Evolutionary conservation across 2,329 filamentous ascomycete genomes (phyloP), one percentile per base, ranked within the genome.

Genomic region (Aspergillus caelatus): DNA sequence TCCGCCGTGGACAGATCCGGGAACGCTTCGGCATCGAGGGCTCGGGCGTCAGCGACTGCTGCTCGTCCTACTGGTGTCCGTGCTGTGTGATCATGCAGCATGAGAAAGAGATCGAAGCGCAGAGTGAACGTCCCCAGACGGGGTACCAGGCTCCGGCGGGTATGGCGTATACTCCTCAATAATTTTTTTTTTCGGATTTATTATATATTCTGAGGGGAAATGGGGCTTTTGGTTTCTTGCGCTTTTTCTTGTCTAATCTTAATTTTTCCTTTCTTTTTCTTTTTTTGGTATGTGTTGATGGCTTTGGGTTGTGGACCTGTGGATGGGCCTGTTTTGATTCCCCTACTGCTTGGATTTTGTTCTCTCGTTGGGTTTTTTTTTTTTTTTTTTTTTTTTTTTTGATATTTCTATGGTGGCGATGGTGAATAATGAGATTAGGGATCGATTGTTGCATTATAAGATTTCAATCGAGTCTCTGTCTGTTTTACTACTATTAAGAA

Each of bases 61-160:
- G 82, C 68, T 72, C 77, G n/a, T 76, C 81, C 16, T 86, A 78
- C 73, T 88, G 82, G 77, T 88, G 86, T 72, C 72, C 78, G 41
- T 87, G 85, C 80, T 88, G 86, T 70, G 79, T 80, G 7, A 74
- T 87, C 62, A 80, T 87, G 66, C 86, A 89, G 77, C 81, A 87
- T 61, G 85, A 88, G 70, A 85, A 86, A 67, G 86, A 88, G 70
- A 80, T 71, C 14, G 67, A 71, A 21, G 61, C 55, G 9, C 67
- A 72, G 61, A 64, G 65, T 5, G 62, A 63, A 4, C 57, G 48
- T 7, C 23, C 60, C 28, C 62, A 67, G 32, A 59, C 63, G 9
- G 71, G 69, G 21, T 75, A 75, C 62, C 69, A 75, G 63, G 60
- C 71, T 11, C 67, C 72, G 6, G 46, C 60, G 39, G 65, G 52